Evolutionary conservation across 2,329 filamentous ascomycete genomes (phyloP), one percentile per base, ranked within the genome.

Genomic region (Botrytis squamosa): DNA sequence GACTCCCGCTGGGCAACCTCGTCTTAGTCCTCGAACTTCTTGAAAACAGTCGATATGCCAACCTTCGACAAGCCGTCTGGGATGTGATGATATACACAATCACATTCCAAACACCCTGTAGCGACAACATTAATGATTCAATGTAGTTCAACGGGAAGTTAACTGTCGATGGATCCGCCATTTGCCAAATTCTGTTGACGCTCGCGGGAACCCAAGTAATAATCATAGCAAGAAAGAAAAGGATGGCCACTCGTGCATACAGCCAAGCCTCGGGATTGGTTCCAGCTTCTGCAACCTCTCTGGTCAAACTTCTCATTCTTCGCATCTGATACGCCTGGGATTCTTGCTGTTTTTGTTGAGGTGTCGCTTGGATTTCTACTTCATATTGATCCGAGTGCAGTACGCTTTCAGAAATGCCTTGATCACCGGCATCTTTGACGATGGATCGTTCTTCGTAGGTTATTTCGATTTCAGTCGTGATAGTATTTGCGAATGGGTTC

Each of bases 101-200:
- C 49, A 90, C 88, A 80, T 95, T 95, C 92, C 93, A 95, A 78
- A 94, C 92, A 0, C 93, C 93, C 79, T 95, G 93, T 0, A 94
- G 46, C 36, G 75, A 69, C 25, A 75, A 66, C 36, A 73, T 68
- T 29, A 74, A 44, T n/a, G 73, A 67, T 33, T 71, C 59, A 4
- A 71, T 57, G 63, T 75, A 75, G 33, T 75, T 75, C 2, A 75
- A 22, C 8, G 70, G 25, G 20, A 75, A 75, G 8, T 67, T 71
- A 29, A 69, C 2, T 22, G 6, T 29, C n/a, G 57, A 10, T 18
- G 55, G 75, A 22, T 63, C 20, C 44, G 36, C 74, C 65, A 76
- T n/a, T 49, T 69, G 67, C 29, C 67, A 74, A 20, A 76, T 36
- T 20, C 75, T 72, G 29, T 76, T 76, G 3, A 72, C 16, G 29